Base-by-base conservation (phyloP, 192 early-diverging fungal genomes). In the Entrophospora sp. region DNA sequence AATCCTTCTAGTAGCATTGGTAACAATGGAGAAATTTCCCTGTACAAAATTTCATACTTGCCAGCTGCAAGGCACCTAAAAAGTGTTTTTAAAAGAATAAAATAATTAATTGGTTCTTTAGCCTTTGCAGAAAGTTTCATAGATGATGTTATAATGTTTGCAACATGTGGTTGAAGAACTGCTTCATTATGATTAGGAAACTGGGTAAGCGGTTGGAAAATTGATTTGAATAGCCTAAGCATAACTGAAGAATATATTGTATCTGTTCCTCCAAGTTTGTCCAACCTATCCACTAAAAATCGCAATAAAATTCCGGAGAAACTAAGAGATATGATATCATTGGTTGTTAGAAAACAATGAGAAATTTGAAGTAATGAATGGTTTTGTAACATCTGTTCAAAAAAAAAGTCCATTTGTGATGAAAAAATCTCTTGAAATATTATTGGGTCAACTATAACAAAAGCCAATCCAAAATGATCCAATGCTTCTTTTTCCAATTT, bases 31-130 rank as follows among this genome's bases (percentile, higher is more conserved):
- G 92, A 82, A 6, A 98, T 94, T 72, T 97, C 96, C 69, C 95
- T 90, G 75, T 99, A 97, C 12, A 98, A 81, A 37, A 87, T 63
- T 73, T 98, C 96, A 73, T 95, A 98, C 30, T 92, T 85, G 3
- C 96, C 97, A 27, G 95, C 96, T 34, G 94, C 95, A 66, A 99
- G 98, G 67, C 92, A 92, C 27, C 95, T 83, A 77, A 98, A 99
- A 7, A 98, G 79, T 1, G 87, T 81, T 9, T 93, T 89, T 24
- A 99, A 72, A 1, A 99, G 77, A 58, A 92, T 63, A 76, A 98
- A 98, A 75, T 97, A 98, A 75, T 96, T 92, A 42, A 86, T 76
- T 2, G 96, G 92, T 30, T 90, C 80, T 65, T 89, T 89, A 0
- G 97, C 87, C 27, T 85, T 93, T 6, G 87, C 72, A 5, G 92